phyloP scores from a whole-genome alignment of 2,329 filamentous ascomycete genomes.

The Bretziella fagacearum region DNA sequence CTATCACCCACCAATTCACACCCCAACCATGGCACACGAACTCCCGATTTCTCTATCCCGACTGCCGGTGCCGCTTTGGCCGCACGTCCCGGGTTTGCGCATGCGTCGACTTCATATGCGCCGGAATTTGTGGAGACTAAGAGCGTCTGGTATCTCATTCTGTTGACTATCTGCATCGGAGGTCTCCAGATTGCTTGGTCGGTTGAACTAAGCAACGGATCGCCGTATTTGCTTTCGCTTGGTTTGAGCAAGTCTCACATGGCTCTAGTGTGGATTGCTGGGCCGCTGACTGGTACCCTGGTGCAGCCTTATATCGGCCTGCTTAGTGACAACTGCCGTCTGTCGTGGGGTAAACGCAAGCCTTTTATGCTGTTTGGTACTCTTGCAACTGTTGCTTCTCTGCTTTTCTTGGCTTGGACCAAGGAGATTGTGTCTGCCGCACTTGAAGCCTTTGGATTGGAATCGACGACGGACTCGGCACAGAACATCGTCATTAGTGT shows the following conservation, averaged over 20 bases:
- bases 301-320: constrained; percentile 75
- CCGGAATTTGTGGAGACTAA: constrained; percentile 41
- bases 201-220: constrained; percentile 84
- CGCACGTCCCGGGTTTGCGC: neutral
- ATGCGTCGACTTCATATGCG: neutral
- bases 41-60: constrained; percentile 22
- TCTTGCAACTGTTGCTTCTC: constrained; percentile 45
- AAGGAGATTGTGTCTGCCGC: constrained; percentile 53
- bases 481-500: constrained; percentile 53
- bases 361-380: constrained; percentile 65
- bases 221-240: constrained; percentile 63
- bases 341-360: constrained; percentile 60
- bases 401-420: constrained; percentile 58
- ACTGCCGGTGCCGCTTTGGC: constrained; percentile 12
- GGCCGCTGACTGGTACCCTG: constrained; percentile 58
- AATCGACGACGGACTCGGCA: constrained; percentile 45
- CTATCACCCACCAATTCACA: constrained; percentile 12
- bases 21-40: constrained; percentile 15
- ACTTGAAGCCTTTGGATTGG: constrained; percentile 52
- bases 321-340: constrained; percentile 59
- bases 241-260: constrained; percentile 70
- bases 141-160: constrained; percentile 68
- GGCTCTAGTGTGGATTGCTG: constrained; percentile 68
- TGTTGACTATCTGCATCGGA: constrained; percentile 73
- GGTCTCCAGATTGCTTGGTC: constrained; percentile 92